Conservation (phyloP, 192 early-diverging fungal species). For the Coemansia sp. region DNA sequence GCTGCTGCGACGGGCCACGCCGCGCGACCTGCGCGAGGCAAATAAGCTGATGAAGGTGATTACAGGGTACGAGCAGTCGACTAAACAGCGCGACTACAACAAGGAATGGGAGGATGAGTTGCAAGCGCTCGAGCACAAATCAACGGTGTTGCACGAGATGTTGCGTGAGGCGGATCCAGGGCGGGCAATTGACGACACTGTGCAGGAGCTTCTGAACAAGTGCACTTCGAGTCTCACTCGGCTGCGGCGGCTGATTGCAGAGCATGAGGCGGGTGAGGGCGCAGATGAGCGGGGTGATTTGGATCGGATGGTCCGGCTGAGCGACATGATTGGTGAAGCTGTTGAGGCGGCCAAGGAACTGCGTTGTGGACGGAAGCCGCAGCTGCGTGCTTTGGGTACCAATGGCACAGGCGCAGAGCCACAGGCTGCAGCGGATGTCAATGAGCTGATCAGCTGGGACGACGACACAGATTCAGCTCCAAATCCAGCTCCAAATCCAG, state of each 20-base stretch:
- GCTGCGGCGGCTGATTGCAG: slow-evolving; percentile 43
- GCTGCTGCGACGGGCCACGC: slow-evolving; percentile 89
- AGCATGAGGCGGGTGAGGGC: slow-evolving; percentile 16
- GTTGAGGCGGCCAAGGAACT: slow-evolving; percentile 35
- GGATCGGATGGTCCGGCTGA: slow-evolving; percentile 41
- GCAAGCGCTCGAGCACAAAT: slow-evolving; percentile 76
- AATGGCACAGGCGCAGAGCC: not conserved
- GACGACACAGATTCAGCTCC: slow-evolving; percentile 3
- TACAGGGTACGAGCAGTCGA: slow-evolving; percentile 84
- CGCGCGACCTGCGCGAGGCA: slow-evolving; percentile 90
- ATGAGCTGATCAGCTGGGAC: slow-evolving; percentile 41
- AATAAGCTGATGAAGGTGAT: slow-evolving; percentile 98
- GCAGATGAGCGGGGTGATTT: slow-evolving; percentile 26
- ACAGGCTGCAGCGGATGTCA: not conserved
- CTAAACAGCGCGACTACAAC: slow-evolving; percentile 71
- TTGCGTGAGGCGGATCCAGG: slow-evolving; percentile 68
- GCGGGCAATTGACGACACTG: slow-evolving; percentile 44
- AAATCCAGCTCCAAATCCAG: not conserved
- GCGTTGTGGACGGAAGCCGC: slow-evolving; percentile 31
- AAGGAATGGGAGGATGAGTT: slow-evolving; percentile 78
- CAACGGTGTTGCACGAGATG: slow-evolving; percentile 76
- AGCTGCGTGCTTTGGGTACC: slow-evolving; percentile 5
- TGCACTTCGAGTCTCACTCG: slow-evolving; percentile 41
- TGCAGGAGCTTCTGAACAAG: slow-evolving; percentile 35
- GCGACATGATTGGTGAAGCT: slow-evolving; percentile 43